These are phyloP conservation scores for Lipomyces sp. DNA, from an alignment of 805 yeast species.

Conservation along the genomic window DNA sequence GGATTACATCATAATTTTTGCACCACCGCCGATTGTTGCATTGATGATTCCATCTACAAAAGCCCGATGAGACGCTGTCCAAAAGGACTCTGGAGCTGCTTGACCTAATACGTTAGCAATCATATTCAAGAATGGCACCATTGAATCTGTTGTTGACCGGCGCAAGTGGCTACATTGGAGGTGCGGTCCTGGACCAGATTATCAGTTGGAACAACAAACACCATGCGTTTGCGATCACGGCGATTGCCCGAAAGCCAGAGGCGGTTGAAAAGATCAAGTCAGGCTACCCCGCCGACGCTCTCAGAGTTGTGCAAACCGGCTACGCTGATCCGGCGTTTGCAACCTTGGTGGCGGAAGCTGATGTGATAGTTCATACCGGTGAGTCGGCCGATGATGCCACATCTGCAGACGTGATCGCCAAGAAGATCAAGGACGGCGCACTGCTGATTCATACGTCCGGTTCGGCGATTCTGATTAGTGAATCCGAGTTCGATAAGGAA, in stretches of 20 bases:
- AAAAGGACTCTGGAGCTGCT: too few species aligned
- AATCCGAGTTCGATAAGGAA: constrained; percentile 32
- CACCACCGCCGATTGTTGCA: too few species aligned
- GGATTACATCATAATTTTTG: too few species aligned
- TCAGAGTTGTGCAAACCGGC: constrained; percentile 40
- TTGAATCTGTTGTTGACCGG: constrained; percentile 23
- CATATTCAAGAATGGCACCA: not conserved
- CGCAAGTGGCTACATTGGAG: constrained; percentile 32
- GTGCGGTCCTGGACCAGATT: constrained; percentile 21
- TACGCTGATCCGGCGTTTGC: constrained; percentile 40
- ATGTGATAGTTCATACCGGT: constrained; percentile 47
- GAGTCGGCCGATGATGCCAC: constrained; percentile 42
- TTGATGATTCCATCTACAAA: too few species aligned
- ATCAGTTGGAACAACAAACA: constrained; percentile 13
- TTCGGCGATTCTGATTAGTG: constrained; percentile 43
- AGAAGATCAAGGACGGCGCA: constrained; percentile 39
- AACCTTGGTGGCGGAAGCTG: constrained; percentile 40
- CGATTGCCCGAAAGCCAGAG: constrained; percentile 17
- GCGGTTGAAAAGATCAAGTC: constrained; percentile 23
- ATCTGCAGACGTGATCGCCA: constrained; percentile 40
- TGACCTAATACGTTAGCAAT: not conserved
- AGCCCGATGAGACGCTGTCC: too few species aligned
- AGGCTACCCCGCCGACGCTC: constrained; percentile 28
- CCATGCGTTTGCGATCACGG: constrained; percentile 12
- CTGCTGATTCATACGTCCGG: constrained; percentile 50